phyloP scores from a whole-genome alignment of 2,329 filamentous ascomycete species.

The Fusarium circinatum region DNA sequence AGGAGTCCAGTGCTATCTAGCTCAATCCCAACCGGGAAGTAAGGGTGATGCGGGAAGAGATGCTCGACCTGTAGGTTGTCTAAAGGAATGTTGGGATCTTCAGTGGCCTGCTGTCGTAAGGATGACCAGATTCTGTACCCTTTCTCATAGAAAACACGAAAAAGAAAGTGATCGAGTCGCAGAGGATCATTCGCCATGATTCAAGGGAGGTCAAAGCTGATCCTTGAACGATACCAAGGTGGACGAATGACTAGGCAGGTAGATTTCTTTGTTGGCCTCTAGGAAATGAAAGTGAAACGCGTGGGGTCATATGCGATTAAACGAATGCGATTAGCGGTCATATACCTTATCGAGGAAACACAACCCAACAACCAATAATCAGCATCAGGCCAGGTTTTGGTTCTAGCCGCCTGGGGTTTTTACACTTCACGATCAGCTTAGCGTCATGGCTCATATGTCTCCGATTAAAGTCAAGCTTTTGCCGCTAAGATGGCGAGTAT shows the following conservation, averaged over 20 bases:
- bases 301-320: neutral
- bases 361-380: too few relatives aligned
- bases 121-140: neutral
- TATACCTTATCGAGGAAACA: too few relatives aligned
- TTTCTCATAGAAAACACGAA: neutral
- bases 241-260: neutral
- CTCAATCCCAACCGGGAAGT: neutral
- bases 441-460: too few relatives aligned
- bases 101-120: neutral
- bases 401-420: too few relatives aligned
- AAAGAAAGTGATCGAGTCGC: neutral
- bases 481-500: too few relatives aligned
- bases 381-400: too few relatives aligned
- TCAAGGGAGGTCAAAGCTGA: neutral
- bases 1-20: neutral
- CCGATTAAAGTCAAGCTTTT: too few relatives aligned
- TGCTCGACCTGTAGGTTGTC: neutral
- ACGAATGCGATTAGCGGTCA: neutral
- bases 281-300: neutral
- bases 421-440: too few relatives aligned
- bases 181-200: neutral
- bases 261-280: neutral
- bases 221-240: neutral
- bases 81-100: neutral
- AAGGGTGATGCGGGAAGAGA: constrained; percentile 5